Evolutionary conservation across 73 alveolate genomes (phyloP), one percentile per base, ranked within the genome.

Genomic region (Effrenium voratum): DNA sequence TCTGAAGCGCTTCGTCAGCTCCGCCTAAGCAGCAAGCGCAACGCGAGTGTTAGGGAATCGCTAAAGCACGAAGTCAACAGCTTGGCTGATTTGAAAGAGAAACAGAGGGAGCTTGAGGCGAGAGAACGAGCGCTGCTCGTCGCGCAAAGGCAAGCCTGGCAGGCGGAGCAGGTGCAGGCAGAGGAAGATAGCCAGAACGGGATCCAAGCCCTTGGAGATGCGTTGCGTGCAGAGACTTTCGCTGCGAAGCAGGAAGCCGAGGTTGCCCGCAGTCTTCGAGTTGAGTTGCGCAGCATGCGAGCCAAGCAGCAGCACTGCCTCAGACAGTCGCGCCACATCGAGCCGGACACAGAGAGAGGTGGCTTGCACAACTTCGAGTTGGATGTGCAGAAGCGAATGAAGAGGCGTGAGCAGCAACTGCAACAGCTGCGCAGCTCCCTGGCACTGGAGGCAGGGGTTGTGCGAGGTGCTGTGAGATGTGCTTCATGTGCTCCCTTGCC

Each of bases 241-340:
- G 34, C 10, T 34, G 60, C 70, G 2, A 45, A 86, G 47, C 45
- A 26, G 24, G 94, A 86, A 49, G 83, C 94, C 34, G 87, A 76
- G 43, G 49, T 30, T 28, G 94, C 94, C 26, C 47, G 52, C 34
- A 45, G 77, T 30, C 76, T 86, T 13, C 76, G 94, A 5, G 83
- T 86, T 30, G 93, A 82, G 72, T 30, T 82, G 47, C 63, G 93
- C 34, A 82, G 38, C 57, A 60, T 86, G 94, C 76, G 94, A 26
- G 94, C 94, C 41, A 40, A 60, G 82, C 94, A 86, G 52, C 94
- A 57, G 79, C 93, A 86, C 47, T 49, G 83, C 59, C 38, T 59
- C 52, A 81, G 94, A 60, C 94, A 86, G 32, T 41, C 83, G 83
- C 30, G 28, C 43, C 40, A 19, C 8, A n/a, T n/a, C n/a, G n/a